Conservation (phyloP, 257 asterid genomes). For the Solanum etuberosum region DNA sequence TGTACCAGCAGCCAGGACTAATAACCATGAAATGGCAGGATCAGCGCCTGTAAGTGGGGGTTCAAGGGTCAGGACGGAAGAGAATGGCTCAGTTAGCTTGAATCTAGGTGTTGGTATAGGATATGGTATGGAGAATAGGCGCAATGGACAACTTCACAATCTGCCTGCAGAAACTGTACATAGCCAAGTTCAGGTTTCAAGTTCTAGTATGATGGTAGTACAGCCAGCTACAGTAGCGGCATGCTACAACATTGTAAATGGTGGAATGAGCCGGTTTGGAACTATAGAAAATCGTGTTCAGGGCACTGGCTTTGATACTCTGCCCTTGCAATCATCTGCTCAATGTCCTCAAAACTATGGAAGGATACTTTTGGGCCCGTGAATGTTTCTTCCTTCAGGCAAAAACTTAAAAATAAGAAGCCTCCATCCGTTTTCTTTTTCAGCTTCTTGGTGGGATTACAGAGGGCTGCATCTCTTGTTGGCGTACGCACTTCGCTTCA, state of each 20-base stretch:
- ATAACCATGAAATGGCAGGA: conserved; percentile 56
- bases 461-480: background rate
- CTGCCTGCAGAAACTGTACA: conserved; percentile 19
- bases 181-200: conserved; percentile 14
- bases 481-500: background rate
- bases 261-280: conserved; percentile 11
- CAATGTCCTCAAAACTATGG: conserved; percentile 28
- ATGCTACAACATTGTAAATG: conserved; percentile 26
- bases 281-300: conserved; percentile 11
- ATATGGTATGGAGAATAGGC: conserved; percentile 20
- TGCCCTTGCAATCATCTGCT: conserved; percentile 19
- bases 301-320: conserved; percentile 16
- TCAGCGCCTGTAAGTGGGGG: conserved; percentile 21
- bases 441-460: conserved; percentile 1
- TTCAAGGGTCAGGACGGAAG: conserved; percentile 39
- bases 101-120: conserved; percentile 83
- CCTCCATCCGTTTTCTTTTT: background rate
- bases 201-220: conserved; percentile 28
- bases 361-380: conserved; percentile 31
- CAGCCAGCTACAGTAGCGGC: conserved; percentile 34
- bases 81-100: conserved; percentile 49
- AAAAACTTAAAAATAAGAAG: conserved; percentile 1
- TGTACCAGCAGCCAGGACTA: conserved; percentile 63
- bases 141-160: conserved; percentile 17
- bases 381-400: background rate